Conservation (phyloP, 148 eudicot species). For the Camellia sinensis region DNA sequence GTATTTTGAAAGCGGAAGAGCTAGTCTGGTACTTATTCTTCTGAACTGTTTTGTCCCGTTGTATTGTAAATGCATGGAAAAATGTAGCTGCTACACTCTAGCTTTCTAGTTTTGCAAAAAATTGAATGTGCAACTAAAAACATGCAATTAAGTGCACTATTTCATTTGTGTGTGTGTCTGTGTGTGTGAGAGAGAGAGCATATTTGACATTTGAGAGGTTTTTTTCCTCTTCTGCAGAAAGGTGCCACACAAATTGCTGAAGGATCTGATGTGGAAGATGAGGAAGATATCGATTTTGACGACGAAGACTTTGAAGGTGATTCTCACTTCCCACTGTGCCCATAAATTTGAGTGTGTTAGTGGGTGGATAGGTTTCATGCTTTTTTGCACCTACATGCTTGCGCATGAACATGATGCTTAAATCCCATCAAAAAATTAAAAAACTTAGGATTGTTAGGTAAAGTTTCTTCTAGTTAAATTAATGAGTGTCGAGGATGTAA, state of each 20-base stretch:
- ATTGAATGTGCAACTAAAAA: not conserved
- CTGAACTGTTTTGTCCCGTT: not conserved
- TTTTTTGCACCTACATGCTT: too few species aligned
- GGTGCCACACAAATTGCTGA: constrained; percentile 32
- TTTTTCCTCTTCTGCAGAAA: constrained; percentile 28
- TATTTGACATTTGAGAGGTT: not conserved
- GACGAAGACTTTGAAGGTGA: constrained; percentile 89
- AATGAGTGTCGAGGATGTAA: too few species aligned
- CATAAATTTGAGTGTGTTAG: not conserved
- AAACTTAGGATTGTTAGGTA: too few species aligned
- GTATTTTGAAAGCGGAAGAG: constrained; percentile 97
- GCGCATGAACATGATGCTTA: constrained; percentile 5
- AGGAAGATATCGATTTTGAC: constrained; percentile 77
- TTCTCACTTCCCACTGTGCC: not conserved
- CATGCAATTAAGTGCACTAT: constrained; percentile 4
- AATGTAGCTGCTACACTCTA: not conserved
- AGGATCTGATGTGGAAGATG: constrained; percentile 69
- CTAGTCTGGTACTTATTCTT: constrained; percentile 52
- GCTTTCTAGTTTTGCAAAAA: not conserved
- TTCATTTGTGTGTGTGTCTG: not conserved
- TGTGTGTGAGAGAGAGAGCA: not conserved
- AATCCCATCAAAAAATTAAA: not conserved
- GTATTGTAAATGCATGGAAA: not conserved
- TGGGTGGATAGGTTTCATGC: too few species aligned
- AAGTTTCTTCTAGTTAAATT: too few species aligned